These are phyloP conservation scores for Phytopythium sindhum DNA, from an alignment of 352 stramenopile species.

Conservation along the genomic window DNA sequence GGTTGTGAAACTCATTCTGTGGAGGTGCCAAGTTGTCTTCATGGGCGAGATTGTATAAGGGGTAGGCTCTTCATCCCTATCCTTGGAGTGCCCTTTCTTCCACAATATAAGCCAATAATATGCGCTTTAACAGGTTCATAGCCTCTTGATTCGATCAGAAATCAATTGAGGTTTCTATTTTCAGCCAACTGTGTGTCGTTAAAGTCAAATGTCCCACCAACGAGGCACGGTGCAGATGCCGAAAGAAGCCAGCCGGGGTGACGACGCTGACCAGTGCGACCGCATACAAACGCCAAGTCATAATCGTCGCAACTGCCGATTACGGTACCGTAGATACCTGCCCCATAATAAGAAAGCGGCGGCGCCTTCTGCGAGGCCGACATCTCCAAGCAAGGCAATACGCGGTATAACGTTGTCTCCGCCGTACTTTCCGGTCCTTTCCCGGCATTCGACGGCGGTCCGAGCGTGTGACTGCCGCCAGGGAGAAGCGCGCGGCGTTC, in stretches of 20 bases:
- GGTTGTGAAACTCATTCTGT: no score
- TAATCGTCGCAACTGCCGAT: neutral
- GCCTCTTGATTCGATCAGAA: neutral
- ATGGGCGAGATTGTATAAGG: no score
- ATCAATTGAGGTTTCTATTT: neutral
- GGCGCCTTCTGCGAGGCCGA: neutral
- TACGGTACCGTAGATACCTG: no score
- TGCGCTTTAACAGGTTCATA: neutral
- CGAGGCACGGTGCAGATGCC: neutral
- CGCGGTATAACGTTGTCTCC: no score
- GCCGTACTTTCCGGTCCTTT: neutral
- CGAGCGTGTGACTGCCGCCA: neutral
- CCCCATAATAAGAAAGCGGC: conserved; percentile 1
- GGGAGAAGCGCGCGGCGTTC: neutral
- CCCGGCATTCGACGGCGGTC: neutral
- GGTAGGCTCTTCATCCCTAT: neutral
- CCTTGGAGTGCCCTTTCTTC: neutral
- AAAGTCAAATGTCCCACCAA: neutral
- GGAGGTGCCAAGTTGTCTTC: no score
- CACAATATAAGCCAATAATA: neutral
- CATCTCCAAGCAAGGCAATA: neutral
- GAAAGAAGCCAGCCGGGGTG: conserved; percentile 7
- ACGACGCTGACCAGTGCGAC: neutral
- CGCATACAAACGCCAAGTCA: conserved; percentile 3
- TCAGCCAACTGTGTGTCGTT: neutral